Base-by-base conservation (phyloP, 768 basidiomycete species). In the Obba rivulosa region DNA sequence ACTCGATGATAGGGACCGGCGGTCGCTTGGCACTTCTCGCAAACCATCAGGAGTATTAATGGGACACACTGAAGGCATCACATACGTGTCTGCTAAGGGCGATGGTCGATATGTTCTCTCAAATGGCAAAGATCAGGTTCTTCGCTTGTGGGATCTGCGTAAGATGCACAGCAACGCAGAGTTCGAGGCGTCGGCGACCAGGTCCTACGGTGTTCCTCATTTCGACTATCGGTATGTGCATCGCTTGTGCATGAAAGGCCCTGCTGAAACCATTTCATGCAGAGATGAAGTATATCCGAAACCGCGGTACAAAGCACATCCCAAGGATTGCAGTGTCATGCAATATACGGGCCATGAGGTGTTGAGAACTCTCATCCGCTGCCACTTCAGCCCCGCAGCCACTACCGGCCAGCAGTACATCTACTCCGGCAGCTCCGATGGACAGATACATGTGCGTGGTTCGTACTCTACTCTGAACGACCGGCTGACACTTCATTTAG, bases 11-110 rank as follows among this genome's bases (percentile, higher is more conserved):
- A 81, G 80, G 79, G 76, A 78, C 55, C 70, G 76, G 41, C 69
- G 76, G 38, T 79, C 75, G 0, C 55, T 79, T 9, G 68, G 69
- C 9, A 67, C 69, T 11, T 69, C 69, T 13, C 65, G 71, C 41
- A 91, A 87, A 57, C 92, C 96, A 8, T 92, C 92, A 3, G 96
- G 95, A 18, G 87, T 95, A 1, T 75, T 98, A 13, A 83, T 95
- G 37, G 96, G 96, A 0, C 95, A 98, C 55, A 96, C 92, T 0
- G 94, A 98, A 59, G 92, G 95, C 36, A 87, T 97, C 49, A 93
- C 95, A 4, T 90, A 91, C 55, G 92, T 96, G 13, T 87, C 92
- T 28, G 86, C 95, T 1, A 97, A 96, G 59, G 95, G 95, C 4
- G 95, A 98, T 60, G 95, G 95, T 8, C 83, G 95, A 50, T 97